Evolutionary conservation across 345 rosid species (phyloP).

Genomic region (Rhodamnia argentea): DNA sequence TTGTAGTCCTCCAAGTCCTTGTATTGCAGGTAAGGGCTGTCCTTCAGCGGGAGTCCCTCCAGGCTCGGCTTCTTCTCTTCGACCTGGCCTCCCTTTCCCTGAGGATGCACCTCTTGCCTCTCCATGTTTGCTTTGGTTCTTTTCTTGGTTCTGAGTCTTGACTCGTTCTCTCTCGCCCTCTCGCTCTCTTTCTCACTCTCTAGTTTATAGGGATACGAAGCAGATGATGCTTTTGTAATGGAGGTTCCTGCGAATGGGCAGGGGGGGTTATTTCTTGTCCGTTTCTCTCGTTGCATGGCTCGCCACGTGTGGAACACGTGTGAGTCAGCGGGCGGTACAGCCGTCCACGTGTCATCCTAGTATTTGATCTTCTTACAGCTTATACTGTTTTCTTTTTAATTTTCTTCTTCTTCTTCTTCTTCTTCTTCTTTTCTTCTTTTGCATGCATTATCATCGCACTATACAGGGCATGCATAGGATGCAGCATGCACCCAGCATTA

Average conservation of each 20-base stretch:
- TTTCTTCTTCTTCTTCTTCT: not conserved
- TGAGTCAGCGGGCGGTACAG: not conserved
- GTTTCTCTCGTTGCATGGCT: not conserved
- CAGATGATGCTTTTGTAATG: not conserved
- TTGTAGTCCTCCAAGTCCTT: constrained; percentile 41
- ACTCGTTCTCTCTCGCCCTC: not conserved
- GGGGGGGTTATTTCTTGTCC: not conserved
- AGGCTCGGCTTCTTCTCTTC: not conserved
- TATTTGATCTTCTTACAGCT: not conserved
- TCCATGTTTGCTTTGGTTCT: not conserved
- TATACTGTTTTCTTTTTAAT: not conserved
- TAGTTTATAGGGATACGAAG: not conserved
- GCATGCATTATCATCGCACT: too few relatives aligned
- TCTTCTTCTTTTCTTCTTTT: not conserved
- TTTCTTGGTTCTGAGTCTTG: not conserved
- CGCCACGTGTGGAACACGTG: not conserved
- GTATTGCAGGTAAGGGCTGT: constrained; percentile 27
- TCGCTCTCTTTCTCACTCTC: not conserved
- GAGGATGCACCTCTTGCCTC: not conserved
- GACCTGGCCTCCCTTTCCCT: not conserved
- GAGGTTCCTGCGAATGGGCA: not conserved
- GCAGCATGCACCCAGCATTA: too few relatives aligned
- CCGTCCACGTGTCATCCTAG: not conserved
- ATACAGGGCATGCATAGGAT: too few relatives aligned
- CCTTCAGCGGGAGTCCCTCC: constrained; percentile 19